phyloP scores from a whole-genome alignment of 2,329 filamentous ascomycete genomes.

The Aureobasidium pullulans region DNA sequence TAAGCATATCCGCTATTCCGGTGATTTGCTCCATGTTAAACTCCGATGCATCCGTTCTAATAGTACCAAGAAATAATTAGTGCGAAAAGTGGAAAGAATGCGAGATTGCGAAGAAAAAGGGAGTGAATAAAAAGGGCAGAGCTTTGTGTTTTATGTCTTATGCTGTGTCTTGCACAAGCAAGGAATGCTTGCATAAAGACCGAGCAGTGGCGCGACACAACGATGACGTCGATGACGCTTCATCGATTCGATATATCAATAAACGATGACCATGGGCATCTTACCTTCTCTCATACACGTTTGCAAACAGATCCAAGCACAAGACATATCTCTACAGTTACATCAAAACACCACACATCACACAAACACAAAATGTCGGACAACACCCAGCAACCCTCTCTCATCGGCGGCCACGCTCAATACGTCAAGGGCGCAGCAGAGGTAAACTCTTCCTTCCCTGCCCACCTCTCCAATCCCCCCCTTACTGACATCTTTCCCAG shows the following conservation, averaged over 20 bases:
- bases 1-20: background rate
- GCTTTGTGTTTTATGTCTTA: background rate
- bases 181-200: background rate
- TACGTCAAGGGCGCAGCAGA: slow-evolving; percentile 63
- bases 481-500: slow-evolving; percentile 31
- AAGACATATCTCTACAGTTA: background rate
- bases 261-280: background rate
- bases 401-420: slow-evolving; percentile 57
- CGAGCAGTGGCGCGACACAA: background rate
- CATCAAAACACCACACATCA: background rate
- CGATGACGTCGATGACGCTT: slow-evolving; percentile 1
- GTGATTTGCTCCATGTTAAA: background rate
- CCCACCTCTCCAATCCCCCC: background rate
- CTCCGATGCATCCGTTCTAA: background rate
- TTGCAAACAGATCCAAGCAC: background rate
- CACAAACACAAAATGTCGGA: slow-evolving; percentile 17
- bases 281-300: background rate
- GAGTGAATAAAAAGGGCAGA: background rate
- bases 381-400: slow-evolving; percentile 42
- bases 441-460: slow-evolving; percentile 35
- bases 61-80: background rate
- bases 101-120: background rate
- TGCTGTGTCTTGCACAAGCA: background rate
- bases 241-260: background rate
- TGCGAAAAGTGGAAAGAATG: background rate